Conservation (phyloP, 345 rosid species). For the Euphorbia lathyris region DNA sequence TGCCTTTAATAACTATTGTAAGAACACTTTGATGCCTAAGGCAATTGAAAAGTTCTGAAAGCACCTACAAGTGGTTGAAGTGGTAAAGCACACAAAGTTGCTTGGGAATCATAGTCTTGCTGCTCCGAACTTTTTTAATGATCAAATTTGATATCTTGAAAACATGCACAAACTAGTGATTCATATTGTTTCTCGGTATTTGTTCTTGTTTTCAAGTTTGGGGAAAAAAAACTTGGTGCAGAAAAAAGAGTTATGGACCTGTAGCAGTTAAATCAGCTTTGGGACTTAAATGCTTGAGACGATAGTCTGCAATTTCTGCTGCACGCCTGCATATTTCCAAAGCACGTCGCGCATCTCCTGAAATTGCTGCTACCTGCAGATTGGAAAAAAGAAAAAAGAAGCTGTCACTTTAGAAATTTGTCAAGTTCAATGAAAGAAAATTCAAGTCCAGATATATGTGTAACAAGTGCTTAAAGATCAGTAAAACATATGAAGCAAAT, state of each 20-base stretch:
- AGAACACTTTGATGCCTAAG: not conserved
- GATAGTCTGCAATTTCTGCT: conserved; percentile 86
- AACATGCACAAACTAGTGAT: not conserved
- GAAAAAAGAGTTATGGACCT: conserved; percentile 32
- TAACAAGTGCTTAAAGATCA: not conserved
- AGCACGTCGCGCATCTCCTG: conserved; percentile 97
- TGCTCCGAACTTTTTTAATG: not conserved
- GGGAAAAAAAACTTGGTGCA: not conserved
- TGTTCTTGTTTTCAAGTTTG: not conserved
- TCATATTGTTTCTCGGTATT: not conserved
- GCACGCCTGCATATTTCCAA: conserved; percentile 97
- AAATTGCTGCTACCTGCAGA: conserved; percentile 80
- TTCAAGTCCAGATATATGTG: not conserved
- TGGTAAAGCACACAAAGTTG: not conserved
- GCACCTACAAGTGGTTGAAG: not conserved
- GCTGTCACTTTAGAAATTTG: conserved; percentile 57
- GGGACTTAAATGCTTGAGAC: conserved; percentile 35
- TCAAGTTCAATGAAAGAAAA: conserved; percentile 7
- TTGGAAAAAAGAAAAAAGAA: conserved; percentile 36
- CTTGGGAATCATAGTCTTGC: not conserved
- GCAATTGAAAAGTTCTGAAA: not conserved
- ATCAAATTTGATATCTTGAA: not conserved
- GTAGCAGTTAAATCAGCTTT: conserved; percentile 24
- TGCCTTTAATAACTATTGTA: no score
- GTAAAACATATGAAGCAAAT: conserved; percentile 2